Percentiles rank a stretch among this genome's conserved stretches.
Evolutionary conservation across 768 basidiomycete genomes (phyloP).

Genomic region (Leucocoprinus birnbaumii): DNA sequence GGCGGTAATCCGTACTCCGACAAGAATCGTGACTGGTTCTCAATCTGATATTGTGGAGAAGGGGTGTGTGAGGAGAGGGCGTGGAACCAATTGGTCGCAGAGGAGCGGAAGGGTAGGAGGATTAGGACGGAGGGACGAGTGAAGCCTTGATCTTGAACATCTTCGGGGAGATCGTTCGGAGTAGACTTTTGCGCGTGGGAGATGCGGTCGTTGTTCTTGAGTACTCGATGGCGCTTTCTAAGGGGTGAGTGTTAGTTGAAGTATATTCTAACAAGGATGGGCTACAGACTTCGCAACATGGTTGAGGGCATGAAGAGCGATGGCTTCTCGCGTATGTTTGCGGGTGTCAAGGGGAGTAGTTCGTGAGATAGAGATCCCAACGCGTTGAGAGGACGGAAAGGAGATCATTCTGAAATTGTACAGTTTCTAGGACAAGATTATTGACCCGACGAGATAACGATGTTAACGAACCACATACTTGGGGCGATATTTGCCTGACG

Average conservation of each 20-base stretch:
- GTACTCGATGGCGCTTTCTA: slow-evolving; percentile 86
- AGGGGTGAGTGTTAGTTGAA: not conserved
- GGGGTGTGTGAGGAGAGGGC: slow-evolving; percentile 77
- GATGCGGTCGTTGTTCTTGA: slow-evolving; percentile 95
- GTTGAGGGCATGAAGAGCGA: slow-evolving; percentile 79
- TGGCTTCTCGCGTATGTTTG: slow-evolving; percentile 60
- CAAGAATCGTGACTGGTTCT: slow-evolving; percentile 82
- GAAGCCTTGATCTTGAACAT: slow-evolving; percentile 95
- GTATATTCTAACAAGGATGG: not conserved
- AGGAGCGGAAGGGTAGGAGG: slow-evolving; percentile 90
- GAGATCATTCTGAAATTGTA: slow-evolving; percentile 61
- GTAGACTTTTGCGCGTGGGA: slow-evolving; percentile 62
- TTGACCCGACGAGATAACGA: not conserved
- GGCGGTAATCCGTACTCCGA: slow-evolving; percentile 81
- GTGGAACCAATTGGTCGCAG: slow-evolving; percentile 79
- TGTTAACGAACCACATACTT: slow-evolving; percentile 34
- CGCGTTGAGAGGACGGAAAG: slow-evolving; percentile 65
- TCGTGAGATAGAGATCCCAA: slow-evolving; percentile 75
- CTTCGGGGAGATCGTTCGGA: slow-evolving; percentile 56
- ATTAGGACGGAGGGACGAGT: slow-evolving; percentile 93
- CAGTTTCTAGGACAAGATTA: slow-evolving; percentile 35
- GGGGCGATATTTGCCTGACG: slow-evolving; percentile 50
- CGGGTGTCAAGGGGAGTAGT: slow-evolving; percentile 64
- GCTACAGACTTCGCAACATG: slow-evolving; percentile 79
- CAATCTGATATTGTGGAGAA: slow-evolving; percentile 72